phyloP scores from a whole-genome alignment of 169 alveolate genomes.

The Cytauxzoon felis region DNA sequence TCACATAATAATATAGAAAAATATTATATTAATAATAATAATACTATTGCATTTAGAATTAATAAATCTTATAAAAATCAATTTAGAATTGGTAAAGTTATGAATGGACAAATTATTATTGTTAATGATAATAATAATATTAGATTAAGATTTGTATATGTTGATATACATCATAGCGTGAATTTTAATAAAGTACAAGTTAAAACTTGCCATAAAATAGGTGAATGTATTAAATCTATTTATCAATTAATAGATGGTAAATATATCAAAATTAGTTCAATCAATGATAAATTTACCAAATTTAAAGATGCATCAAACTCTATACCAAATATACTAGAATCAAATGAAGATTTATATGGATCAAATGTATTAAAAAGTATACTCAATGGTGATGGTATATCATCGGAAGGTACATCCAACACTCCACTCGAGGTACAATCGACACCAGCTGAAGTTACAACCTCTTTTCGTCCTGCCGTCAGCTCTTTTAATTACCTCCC shows the following conservation, averaged over 20 bases:
- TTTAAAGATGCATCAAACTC: no score
- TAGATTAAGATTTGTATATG: constrained; percentile 16
- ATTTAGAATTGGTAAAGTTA: constrained; percentile 6
- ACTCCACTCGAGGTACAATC: no score
- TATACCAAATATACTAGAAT: no score
- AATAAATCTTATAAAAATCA: background rate
- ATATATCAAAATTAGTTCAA: constrained; percentile 4
- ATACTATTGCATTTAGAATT: background rate
- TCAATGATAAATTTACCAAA: background rate
- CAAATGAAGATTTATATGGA: no score
- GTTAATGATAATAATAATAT: background rate
- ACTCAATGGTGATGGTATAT: no score
- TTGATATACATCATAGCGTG: background rate
- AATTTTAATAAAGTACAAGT: constrained; percentile 8
- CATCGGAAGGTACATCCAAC: no score
- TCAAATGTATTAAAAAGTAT: no score
- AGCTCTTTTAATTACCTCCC: no score
- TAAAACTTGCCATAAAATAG: constrained; percentile 13
- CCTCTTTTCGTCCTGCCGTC: no score
- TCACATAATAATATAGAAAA: background rate
- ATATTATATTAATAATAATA: background rate
- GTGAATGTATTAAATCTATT: constrained; percentile 11
- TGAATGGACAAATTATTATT: background rate
- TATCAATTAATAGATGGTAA: constrained; percentile 3
- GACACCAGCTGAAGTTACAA: no score